Evolutionary conservation across 176 grass and related monocot genomes (phyloP).

Genomic region (Pharus latifolius): DNA sequence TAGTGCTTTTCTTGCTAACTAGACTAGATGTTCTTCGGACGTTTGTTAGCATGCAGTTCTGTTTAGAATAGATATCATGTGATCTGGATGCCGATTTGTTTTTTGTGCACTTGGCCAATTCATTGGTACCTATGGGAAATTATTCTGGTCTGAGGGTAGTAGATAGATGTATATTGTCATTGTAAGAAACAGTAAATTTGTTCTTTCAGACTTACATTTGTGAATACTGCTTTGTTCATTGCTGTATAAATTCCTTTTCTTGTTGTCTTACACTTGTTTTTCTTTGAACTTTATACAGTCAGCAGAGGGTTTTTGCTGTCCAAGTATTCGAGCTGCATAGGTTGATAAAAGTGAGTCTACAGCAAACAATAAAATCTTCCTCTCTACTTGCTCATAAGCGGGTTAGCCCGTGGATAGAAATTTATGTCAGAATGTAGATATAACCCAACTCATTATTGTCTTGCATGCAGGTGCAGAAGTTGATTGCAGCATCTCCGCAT

Average conservation of each 20-base stretch:
- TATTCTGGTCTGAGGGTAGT: neutral
- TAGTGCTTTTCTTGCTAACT: no score
- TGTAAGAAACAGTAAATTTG: neutral
- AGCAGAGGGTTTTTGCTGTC: slow-evolving; percentile 88
- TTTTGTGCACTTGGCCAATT: neutral
- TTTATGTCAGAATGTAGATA: neutral
- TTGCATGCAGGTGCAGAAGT: slow-evolving; percentile 71
- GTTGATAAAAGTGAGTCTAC: slow-evolving; percentile 79
- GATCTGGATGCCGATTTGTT: neutral
- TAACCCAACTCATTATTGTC: slow-evolving; percentile 5
- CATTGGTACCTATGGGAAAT: neutral
- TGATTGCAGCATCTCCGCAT: slow-evolving; percentile 73
- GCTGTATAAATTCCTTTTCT: neutral
- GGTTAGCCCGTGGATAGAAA: neutral
- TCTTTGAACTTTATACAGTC: slow-evolving; percentile 52
- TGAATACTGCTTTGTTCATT: neutral
- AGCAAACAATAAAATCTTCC: neutral
- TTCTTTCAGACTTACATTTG: neutral
- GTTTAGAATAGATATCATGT: neutral
- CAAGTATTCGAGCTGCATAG: slow-evolving; percentile 98
- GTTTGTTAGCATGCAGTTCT: neutral
- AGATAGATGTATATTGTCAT: neutral
- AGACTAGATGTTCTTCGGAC: no score
- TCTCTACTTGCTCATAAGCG: neutral
- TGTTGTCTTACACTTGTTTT: slow-evolving; percentile 1